Evolutionary conservation across 202 grass and related monocot species (phyloP).

Genomic region (Zizania palustris): DNA sequence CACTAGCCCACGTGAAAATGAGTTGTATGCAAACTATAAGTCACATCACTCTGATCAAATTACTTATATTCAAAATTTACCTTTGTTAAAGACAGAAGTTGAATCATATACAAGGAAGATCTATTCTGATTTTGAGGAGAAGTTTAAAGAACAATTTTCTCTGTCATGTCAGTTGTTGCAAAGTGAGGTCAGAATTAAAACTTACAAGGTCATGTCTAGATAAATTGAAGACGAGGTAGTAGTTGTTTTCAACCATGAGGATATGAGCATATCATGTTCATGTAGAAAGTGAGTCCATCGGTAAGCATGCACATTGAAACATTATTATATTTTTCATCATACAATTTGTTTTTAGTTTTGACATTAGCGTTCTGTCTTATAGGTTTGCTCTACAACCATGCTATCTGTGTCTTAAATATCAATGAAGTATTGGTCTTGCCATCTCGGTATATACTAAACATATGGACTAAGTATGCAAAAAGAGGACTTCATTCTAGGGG

Average conservation of each 20-base stretch:
- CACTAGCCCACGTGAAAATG: not conserved
- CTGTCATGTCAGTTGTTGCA: not conserved
- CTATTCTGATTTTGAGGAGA: not conserved
- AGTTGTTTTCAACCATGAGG: not conserved
- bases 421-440: too few relatives aligned
- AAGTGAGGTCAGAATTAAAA: too few relatives aligned
- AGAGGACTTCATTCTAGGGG: not conserved
- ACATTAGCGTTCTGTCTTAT: too few relatives aligned
- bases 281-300: not conserved
- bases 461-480: not conserved
- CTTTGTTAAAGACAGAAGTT: not conserved
- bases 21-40: conserved; percentile 4
- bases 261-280: not conserved
- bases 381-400: too few relatives aligned
- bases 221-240: too few relatives aligned
- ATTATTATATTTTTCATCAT: too few relatives aligned
- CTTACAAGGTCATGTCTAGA: too few relatives aligned
- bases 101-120: not conserved
- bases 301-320: not conserved
- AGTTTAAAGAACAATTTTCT: conserved; percentile 10
- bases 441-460: not conserved
- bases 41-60: not conserved
- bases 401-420: too few relatives aligned
- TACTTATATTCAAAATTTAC: not conserved
- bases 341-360: too few relatives aligned